These are phyloP conservation scores for Xylaria digitata DNA, from an alignment of 2,329 filamentous ascomycete genomes.

Conservation along the genomic window DNA sequence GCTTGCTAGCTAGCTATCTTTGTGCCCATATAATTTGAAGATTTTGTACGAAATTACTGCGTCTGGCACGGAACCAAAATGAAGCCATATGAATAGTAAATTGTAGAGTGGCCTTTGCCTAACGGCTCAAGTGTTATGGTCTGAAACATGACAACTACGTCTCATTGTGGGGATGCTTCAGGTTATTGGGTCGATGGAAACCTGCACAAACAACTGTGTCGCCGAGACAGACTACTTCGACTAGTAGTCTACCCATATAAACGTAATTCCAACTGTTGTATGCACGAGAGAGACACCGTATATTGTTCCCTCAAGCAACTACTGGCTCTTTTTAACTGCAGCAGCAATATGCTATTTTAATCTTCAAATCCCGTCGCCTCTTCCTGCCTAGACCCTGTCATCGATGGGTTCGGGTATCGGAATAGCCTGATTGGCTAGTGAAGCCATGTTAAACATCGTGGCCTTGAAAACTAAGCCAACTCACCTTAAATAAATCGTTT, in stretches of 20 bases:
- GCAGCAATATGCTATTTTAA: constrained; percentile 30
- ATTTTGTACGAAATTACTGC: neutral
- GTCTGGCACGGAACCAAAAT: constrained; percentile 19
- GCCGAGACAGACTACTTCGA: constrained; percentile 41
- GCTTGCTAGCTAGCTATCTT: neutral
- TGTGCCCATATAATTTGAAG: neutral
- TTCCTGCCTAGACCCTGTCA: constrained; percentile 26
- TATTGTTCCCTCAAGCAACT: constrained; percentile 28
- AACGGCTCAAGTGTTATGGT: constrained; percentile 39
- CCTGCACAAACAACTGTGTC: constrained; percentile 54
- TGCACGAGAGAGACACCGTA: constrained; percentile 48
- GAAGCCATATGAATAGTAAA: constrained; percentile 3
- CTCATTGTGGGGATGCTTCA: constrained; percentile 45
- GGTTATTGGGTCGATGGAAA: constrained; percentile 52
- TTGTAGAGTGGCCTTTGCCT: constrained; percentile 36
- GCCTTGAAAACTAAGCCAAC: constrained; percentile 13
- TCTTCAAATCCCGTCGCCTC: constrained; percentile 35
- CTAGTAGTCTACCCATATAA: constrained; percentile 36
- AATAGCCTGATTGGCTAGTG: constrained; percentile 31
- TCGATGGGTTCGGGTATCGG: constrained; percentile 34
- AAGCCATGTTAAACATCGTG: constrained; percentile 32
- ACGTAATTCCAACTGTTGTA: constrained; percentile 50
- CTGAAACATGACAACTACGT: constrained; percentile 45
- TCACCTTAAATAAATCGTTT: constrained; percentile 8
- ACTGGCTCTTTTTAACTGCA: constrained; percentile 6